Percentiles rank a stretch among this genome's conserved stretches.
These are phyloP conservation scores for Marchantia polymorpha DNA, from an alignment of 225 moss, liverwort and hornwort genomes.

Conservation along the genomic window DNA sequence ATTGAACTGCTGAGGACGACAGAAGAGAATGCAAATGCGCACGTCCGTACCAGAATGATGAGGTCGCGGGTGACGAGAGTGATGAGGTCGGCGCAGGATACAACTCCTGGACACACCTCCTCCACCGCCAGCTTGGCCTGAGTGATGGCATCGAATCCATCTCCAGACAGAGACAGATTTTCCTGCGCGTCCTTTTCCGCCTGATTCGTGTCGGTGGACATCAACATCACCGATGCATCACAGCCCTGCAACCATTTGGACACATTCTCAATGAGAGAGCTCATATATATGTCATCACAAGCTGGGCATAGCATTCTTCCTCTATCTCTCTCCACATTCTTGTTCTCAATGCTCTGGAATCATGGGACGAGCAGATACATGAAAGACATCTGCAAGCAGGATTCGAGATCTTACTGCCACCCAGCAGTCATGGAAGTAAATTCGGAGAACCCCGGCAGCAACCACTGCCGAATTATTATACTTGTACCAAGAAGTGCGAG, in stretches of 20 bases:
- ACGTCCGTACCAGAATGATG: conserved; percentile 14
- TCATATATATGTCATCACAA: background rate
- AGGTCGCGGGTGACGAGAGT: conserved; percentile 21
- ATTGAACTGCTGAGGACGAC: too few species aligned
- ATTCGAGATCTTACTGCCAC: background rate
- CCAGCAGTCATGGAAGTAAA: conserved; percentile 25
- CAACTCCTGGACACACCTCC: conserved; percentile 28
- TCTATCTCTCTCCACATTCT: too few species aligned
- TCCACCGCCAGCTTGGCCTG: conserved; percentile 26
- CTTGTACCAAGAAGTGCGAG: conserved; percentile 20
- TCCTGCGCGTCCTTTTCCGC: conserved; percentile 64
- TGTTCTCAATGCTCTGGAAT: background rate
- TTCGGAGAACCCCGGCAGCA: conserved; percentile 21
- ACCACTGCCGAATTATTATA: conserved; percentile 17
- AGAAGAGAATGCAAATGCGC: too few species aligned
- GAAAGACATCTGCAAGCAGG: background rate
- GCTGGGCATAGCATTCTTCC: background rate
- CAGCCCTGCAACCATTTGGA: conserved; percentile 44
- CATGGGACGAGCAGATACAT: background rate
- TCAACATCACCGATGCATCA: conserved; percentile 52
- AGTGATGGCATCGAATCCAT: conserved; percentile 22
- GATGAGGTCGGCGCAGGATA: conserved; percentile 33
- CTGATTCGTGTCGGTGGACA: conserved; percentile 22
- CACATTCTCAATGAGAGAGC: background rate
- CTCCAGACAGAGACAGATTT: conserved; percentile 43